Evolutionary conservation across 352 stramenopile species (phyloP).

Genomic region (Phytophthora foliorum): DNA sequence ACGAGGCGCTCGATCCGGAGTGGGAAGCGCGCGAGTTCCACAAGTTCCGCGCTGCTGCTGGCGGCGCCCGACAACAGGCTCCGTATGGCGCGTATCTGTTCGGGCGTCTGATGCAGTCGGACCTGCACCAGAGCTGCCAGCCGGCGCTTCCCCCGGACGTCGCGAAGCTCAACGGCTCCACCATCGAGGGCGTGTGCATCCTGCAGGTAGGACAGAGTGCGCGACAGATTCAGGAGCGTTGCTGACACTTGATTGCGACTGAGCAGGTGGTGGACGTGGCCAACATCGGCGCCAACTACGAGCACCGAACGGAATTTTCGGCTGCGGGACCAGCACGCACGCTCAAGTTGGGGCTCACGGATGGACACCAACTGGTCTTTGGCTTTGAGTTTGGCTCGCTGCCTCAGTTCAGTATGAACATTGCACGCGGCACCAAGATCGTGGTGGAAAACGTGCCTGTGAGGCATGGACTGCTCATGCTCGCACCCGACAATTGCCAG

Average conservation of each 20-base stretch:
- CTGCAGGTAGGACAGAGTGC: constrained; percentile 56
- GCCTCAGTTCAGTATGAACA: constrained; percentile 60
- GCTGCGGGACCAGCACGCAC: constrained; percentile 67
- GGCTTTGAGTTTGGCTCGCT: constrained; percentile 80
- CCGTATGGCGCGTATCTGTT: constrained; percentile 64
- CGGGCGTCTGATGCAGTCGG: constrained; percentile 64
- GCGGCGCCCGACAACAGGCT: constrained; percentile 25
- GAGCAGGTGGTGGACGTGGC: constrained; percentile 78
- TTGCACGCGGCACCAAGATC: constrained; percentile 74
- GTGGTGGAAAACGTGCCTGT: constrained; percentile 72
- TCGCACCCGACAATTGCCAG: constrained; percentile 75
- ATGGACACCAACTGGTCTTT: constrained; percentile 79
- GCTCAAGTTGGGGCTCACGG: constrained; percentile 87
- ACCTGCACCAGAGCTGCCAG: constrained; percentile 75
- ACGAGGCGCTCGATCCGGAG: constrained; percentile 61
- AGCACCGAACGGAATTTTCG: constrained; percentile 74
- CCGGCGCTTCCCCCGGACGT: constrained; percentile 67
- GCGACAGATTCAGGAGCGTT: not conserved
- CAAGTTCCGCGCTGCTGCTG: constrained; percentile 41
- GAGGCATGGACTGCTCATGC: constrained; percentile 75
- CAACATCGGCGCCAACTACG: constrained; percentile 82
- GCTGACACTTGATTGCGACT: constrained; percentile 7
- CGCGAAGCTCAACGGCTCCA: constrained; percentile 54
- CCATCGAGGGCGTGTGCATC: constrained; percentile 75
- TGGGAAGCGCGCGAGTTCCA: constrained; percentile 66